Conservation (phyloP, 768 basidiomycete species). For the Cystofilobasidium bisporidii region DNA sequence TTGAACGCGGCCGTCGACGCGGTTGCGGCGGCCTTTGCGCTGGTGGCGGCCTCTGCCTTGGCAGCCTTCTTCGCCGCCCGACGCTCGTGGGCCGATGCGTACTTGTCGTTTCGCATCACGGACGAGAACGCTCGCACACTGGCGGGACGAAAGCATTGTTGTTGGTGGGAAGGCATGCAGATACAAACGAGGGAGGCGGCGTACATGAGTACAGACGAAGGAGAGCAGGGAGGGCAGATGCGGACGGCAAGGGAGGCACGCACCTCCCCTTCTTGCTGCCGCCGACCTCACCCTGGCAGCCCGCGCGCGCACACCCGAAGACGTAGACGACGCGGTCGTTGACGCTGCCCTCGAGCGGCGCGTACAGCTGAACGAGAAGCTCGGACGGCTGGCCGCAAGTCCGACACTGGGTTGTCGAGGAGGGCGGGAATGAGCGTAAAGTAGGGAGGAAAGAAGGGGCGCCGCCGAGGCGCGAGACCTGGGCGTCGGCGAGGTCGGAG, state of each 20-base stretch:
- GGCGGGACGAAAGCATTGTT: neutral
- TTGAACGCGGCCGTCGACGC: slow-evolving; percentile 44
- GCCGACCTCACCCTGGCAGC: slow-evolving; percentile 57
- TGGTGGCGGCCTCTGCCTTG: slow-evolving; percentile 14
- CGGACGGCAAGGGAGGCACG: slow-evolving; percentile 13
- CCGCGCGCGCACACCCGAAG: slow-evolving; percentile 64
- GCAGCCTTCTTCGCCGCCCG: slow-evolving; percentile 28
- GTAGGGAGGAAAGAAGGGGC: slow-evolving; percentile 62
- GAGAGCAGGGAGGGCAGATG: slow-evolving; percentile 7
- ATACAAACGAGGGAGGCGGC: neutral
- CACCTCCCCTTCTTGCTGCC: slow-evolving; percentile 55
- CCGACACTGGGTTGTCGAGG: slow-evolving; percentile 60
- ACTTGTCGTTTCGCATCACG: slow-evolving; percentile 59
- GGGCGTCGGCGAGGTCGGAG: slow-evolving; percentile 59
- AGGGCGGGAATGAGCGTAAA: slow-evolving; percentile 51
- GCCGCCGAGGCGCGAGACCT: slow-evolving; percentile 83
- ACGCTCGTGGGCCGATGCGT: slow-evolving; percentile 46
- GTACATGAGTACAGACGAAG: neutral
- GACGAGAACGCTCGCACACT: slow-evolving; percentile 78
- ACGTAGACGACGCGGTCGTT: slow-evolving; percentile 77
- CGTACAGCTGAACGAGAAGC: slow-evolving; percentile 78
- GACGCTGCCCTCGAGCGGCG: slow-evolving; percentile 73
- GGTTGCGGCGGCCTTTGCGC: neutral
- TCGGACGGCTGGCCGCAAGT: slow-evolving; percentile 65
- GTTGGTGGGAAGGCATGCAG: neutral